A percentile compares a stretch with the other conserved stretches of the same genome.
phyloP scores from a whole-genome alignment of 352 stramenopile genomes.

The Phytophthora pisi region DNA sequence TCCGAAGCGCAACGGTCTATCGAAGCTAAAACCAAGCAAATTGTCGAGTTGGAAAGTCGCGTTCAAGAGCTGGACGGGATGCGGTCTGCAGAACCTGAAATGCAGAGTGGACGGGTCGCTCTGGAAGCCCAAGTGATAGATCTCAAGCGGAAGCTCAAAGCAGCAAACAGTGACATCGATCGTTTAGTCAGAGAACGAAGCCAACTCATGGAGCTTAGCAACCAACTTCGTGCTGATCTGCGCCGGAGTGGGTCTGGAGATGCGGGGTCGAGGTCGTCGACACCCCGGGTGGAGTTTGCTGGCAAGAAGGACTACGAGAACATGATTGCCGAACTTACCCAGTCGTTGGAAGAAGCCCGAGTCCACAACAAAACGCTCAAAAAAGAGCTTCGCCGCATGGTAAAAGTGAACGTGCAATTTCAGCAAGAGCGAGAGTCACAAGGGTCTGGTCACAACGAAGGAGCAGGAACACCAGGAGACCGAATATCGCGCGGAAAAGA shows the following conservation, averaged over 20 bases:
- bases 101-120: slow-evolving; percentile 33
- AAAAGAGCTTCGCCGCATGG: slow-evolving; percentile 76
- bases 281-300: slow-evolving; percentile 44
- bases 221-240: slow-evolving; percentile 71
- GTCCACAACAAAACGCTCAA: slow-evolving; percentile 85
- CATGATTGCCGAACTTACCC: slow-evolving; percentile 68
- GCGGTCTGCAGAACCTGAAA: slow-evolving; percentile 1
- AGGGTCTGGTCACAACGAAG: slow-evolving; percentile 8
- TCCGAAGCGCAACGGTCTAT: slow-evolving; percentile 47
- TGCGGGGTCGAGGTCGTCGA: slow-evolving; percentile 17
- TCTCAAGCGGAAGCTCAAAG: slow-evolving; percentile 48
- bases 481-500: background rate
- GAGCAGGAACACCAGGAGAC: background rate
- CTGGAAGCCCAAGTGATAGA: slow-evolving; percentile 42
- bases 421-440: slow-evolving; percentile 31
- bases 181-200: slow-evolving; percentile 65
- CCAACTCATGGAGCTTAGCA: slow-evolving; percentile 84
- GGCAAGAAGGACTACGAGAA: slow-evolving; percentile 79
- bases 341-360: slow-evolving; percentile 68
- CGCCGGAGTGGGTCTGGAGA: slow-evolving; percentile 43
- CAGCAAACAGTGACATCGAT: slow-evolving; percentile 65
- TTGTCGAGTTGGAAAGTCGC: slow-evolving; percentile 51
- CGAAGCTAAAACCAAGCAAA: slow-evolving; percentile 46
- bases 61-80: slow-evolving; percentile 31
- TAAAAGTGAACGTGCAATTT: slow-evolving; percentile 63